These are phyloP conservation scores for Vachellia pachyceras DNA, from an alignment of 306 rosid genomes.

Conservation along the genomic window DNA sequence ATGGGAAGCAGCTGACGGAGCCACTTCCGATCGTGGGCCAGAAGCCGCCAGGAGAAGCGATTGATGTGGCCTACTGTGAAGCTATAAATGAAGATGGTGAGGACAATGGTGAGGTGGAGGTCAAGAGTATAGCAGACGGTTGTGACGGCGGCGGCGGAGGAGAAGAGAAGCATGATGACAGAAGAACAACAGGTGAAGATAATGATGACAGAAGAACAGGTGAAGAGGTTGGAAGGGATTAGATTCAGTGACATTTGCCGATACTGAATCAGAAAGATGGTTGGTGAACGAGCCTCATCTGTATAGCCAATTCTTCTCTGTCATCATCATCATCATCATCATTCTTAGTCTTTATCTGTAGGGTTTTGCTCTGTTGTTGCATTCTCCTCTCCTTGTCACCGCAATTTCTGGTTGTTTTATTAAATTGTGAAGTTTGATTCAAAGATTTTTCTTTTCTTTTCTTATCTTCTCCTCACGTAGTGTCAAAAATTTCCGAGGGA, in stretches of 20 bases:
- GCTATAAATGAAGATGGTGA: slow-evolving; percentile 26
- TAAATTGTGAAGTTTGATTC: no score
- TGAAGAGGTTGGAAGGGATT: no score
- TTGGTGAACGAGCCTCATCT: slow-evolving; percentile 38
- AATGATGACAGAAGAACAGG: no score
- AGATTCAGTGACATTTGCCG: no score
- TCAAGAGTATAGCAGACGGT: slow-evolving; percentile 27
- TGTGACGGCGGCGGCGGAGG: neutral
- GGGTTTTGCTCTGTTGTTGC: neutral
- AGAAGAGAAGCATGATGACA: slow-evolving; percentile 40
- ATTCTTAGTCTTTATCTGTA: neutral
- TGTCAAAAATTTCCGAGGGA: no score
- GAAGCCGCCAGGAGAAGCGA: slow-evolving; percentile 23
- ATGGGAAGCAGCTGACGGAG: slow-evolving; percentile 72
- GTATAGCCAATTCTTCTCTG: neutral
- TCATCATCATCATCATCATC: neutral
- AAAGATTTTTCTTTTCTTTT: no score
- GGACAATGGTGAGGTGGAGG: slow-evolving; percentile 35
- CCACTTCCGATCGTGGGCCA: slow-evolving; percentile 72
- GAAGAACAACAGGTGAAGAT: no score
- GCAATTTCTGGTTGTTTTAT: no score
- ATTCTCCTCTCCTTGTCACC: no score
- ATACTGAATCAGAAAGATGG: neutral
- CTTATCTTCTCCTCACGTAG: neutral
- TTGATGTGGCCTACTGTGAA: neutral